Percentiles rank a stretch among this genome's conserved stretches.
Conservation (phyloP, 1,284 basidiomycete genomes). For the Puccinia hordei region DNA sequence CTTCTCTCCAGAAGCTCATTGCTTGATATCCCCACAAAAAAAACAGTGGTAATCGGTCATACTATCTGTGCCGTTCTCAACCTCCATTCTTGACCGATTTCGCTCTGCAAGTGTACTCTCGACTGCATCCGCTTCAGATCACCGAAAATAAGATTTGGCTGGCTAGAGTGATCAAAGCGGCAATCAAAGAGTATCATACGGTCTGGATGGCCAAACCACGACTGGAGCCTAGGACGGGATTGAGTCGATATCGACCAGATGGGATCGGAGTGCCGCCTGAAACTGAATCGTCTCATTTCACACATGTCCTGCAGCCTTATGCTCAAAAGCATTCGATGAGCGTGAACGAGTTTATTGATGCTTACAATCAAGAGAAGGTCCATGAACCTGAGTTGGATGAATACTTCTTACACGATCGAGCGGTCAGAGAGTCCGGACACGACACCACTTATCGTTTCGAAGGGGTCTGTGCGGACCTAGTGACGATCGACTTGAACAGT, state of each 20-base stretch:
- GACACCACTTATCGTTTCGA: conserved; percentile 97
- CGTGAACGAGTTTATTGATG: conserved; percentile 95
- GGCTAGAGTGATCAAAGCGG: conserved; percentile 89
- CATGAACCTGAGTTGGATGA: conserved; percentile 88
- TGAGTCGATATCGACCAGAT: conserved; percentile 88
- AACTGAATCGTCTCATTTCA: conserved; percentile 97
- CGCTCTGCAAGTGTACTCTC: conserved; percentile 95
- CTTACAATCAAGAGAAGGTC: conserved; percentile 82
- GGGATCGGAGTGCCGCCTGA: conserved; percentile 97
- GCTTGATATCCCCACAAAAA: background rate
- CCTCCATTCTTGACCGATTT: conserved; percentile 98
- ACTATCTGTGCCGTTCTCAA: conserved; percentile 90
- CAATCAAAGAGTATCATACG: conserved; percentile 97
- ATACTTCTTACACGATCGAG: conserved; percentile 91
- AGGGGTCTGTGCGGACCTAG: conserved; percentile 87
- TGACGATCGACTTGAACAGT: conserved; percentile 92
- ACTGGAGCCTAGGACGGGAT: conserved; percentile 86
- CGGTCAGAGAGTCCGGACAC: conserved; percentile 71
- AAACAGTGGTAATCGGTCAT: conserved; percentile 26
- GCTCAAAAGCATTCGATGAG: conserved; percentile 89
- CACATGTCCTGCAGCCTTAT: conserved; percentile 91
- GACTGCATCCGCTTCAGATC: conserved; percentile 80
- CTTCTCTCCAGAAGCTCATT: background rate
- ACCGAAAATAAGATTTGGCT: conserved; percentile 86
- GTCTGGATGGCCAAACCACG: conserved; percentile 93